These are phyloP conservation scores for Dillenia suffruticosa DNA, from an alignment of 164 flowering plant genomes.

Conservation along the genomic window DNA sequence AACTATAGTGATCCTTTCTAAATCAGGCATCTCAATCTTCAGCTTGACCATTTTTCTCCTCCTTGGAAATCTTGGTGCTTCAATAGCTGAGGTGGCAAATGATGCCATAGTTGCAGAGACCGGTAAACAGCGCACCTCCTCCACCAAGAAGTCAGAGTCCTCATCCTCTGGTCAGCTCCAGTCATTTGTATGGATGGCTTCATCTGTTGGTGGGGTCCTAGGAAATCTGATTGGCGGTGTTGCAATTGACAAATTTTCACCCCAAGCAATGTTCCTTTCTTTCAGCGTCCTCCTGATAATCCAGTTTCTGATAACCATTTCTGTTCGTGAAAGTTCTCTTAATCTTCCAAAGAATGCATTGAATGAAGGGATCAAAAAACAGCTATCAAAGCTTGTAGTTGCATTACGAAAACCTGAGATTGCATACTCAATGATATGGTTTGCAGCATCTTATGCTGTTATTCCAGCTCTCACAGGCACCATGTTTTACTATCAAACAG, in stretches of 20 bases:
- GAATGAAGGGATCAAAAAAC: conserved; percentile 42
- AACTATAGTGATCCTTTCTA: conserved; percentile 52
- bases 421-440: conserved; percentile 67
- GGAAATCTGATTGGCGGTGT: conserved; percentile 81
- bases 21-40: conserved; percentile 50
- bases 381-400: conserved; percentile 45
- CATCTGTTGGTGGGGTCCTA: conserved; percentile 74
- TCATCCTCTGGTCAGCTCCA: conserved; percentile 69
- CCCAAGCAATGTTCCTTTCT: conserved; percentile 54
- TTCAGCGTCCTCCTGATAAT: conserved; percentile 47
- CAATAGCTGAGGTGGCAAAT: conserved; percentile 90
- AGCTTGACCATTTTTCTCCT: conserved; percentile 59
- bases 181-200: conserved; percentile 81
- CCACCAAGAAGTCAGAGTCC: conserved; percentile 26
- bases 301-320: conserved; percentile 57
- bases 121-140: conserved; percentile 40
- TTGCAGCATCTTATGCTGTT: conserved; percentile 70
- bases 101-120: conserved; percentile 96
- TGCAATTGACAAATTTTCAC: conserved; percentile 40
- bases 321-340: conserved; percentile 56
- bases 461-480: conserved; percentile 79
- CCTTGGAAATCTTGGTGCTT: conserved; percentile 88
- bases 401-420: conserved; percentile 66
- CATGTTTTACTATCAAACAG: conserved; percentile 94
- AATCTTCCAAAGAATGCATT: conserved; percentile 56